phyloP scores from a whole-genome alignment of 768 basidiomycete species.

The Cantharellus anzutake region DNA sequence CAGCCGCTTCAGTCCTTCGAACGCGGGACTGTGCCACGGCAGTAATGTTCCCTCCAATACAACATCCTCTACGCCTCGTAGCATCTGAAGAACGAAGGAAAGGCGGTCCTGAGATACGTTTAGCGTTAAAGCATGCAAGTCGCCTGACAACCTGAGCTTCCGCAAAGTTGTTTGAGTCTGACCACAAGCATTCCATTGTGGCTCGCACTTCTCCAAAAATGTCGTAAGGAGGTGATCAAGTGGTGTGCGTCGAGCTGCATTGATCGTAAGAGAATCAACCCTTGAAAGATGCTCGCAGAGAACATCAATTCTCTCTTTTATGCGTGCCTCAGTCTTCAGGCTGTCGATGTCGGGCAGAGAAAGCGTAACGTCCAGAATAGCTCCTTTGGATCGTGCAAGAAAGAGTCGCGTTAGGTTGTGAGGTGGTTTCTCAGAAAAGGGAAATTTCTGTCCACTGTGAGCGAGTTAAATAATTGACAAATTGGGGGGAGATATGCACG shows the following conservation, averaged over 20 bases:
- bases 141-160: too few relatives aligned
- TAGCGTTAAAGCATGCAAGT: too few relatives aligned
- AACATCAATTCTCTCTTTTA: not conserved
- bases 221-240: too few relatives aligned
- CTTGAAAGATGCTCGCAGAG: not conserved
- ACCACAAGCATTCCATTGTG: too few relatives aligned
- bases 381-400: not conserved
- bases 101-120: too few relatives aligned
- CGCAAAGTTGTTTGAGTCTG: too few relatives aligned
- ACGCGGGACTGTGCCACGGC: too few relatives aligned
- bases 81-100: too few relatives aligned
- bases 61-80: too few relatives aligned
- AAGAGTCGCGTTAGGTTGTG: not conserved
- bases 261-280: not conserved
- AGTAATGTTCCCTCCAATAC: too few relatives aligned
- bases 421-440: not conserved
- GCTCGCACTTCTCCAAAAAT: too few relatives aligned
- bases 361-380: not conserved
- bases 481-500: not conserved
- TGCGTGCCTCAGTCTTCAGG: not conserved
- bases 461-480: not conserved
- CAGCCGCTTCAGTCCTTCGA: too few relatives aligned
- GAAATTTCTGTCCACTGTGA: not conserved
- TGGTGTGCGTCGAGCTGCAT: not conserved
- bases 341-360: not conserved